phyloP scores from a whole-genome alignment of 1,284 basidiomycete species.

The Cutaneotrichosporon mucoides region DNA sequence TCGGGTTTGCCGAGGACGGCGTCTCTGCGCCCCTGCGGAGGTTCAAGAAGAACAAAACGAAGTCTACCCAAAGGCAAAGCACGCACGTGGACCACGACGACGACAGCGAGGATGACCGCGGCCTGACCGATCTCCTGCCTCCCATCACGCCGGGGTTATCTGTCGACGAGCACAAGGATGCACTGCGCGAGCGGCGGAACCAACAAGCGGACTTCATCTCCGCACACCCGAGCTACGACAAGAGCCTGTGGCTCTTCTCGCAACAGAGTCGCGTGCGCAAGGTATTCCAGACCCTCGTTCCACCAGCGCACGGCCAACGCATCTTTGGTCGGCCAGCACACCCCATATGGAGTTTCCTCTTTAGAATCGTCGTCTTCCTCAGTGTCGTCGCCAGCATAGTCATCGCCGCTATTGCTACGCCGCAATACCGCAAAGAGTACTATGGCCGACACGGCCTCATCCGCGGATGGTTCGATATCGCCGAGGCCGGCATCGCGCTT shows the following conservation, averaged over 20 bases:
- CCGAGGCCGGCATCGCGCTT: slow-evolving; percentile 71
- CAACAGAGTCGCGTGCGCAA: slow-evolving; percentile 72
- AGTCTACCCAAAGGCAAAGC: too few relatives aligned
- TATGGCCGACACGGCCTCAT: slow-evolving; percentile 60
- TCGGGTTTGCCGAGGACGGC: slow-evolving; percentile 30
- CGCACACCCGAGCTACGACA: slow-evolving; percentile 85
- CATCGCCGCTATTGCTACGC: slow-evolving; percentile 82
- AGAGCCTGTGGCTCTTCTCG: slow-evolving; percentile 82
- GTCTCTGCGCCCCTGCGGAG: not conserved
- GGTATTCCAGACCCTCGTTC: slow-evolving; percentile 78
- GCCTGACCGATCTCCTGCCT: slow-evolving; percentile 41
- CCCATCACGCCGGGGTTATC: slow-evolving; percentile 33
- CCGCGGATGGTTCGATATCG: slow-evolving; percentile 81
- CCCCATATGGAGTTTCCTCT: slow-evolving; percentile 63
- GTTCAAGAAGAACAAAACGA: not conserved
- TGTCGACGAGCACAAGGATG: slow-evolving; percentile 53
- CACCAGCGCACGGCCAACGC: slow-evolving; percentile 76
- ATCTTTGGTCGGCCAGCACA: slow-evolving; percentile 72
- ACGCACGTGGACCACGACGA: slow-evolving; percentile 10
- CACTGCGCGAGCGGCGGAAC: slow-evolving; percentile 67
- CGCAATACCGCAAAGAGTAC: slow-evolving; percentile 74
- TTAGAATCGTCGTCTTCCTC: slow-evolving; percentile 70
- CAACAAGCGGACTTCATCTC: slow-evolving; percentile 83
- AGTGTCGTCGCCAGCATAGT: slow-evolving; percentile 78
- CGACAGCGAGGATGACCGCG: slow-evolving; percentile 37